A percentile compares a stretch with the other conserved stretches of the same genome.
Conservation (phyloP, 2,329 filamentous ascomycete species). For the Trichoderma lentiforme region DNA sequence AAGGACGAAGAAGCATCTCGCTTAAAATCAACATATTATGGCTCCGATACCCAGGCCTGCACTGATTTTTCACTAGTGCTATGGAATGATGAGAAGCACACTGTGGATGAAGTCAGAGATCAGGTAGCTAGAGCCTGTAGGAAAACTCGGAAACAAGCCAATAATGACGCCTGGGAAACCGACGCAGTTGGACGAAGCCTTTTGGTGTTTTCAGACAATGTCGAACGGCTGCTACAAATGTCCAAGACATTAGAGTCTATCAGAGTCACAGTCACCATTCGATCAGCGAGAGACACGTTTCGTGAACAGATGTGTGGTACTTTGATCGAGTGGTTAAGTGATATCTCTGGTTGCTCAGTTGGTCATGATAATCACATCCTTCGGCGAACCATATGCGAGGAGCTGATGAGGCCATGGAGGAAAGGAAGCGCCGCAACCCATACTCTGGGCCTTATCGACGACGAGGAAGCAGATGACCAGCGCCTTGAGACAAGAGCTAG, state of each 20-base stretch:
- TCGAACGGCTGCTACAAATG: slow-evolving; percentile 70
- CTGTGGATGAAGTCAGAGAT: slow-evolving; percentile 81
- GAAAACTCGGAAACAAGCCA: slow-evolving; percentile 65
- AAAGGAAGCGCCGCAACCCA: slow-evolving; percentile 82
- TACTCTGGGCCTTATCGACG: slow-evolving; percentile 46
- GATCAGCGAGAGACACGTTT: slow-evolving; percentile 91
- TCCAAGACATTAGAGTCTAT: slow-evolving; percentile 90
- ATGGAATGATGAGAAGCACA: slow-evolving; percentile 99
- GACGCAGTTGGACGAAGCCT: slow-evolving; percentile 86
- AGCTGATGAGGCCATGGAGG: slow-evolving; percentile 84
- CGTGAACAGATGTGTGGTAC: slow-evolving; percentile 98
- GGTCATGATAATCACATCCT: slow-evolving; percentile 76
- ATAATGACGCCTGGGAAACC: slow-evolving; percentile 77
- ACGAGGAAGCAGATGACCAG: slow-evolving; percentile 49
- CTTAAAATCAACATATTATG: slow-evolving; percentile 67
- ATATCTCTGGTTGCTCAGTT: slow-evolving; percentile 86
- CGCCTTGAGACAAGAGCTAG: slow-evolving; percentile 37
- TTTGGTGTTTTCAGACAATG: slow-evolving; percentile 69
- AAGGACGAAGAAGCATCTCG: slow-evolving; percentile 79
- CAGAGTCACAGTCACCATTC: slow-evolving; percentile 91
- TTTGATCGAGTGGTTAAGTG: slow-evolving; percentile 91
- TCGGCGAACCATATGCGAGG: slow-evolving; percentile 80
- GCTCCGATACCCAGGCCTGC: slow-evolving; percentile 46
- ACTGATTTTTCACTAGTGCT: slow-evolving; percentile 77
- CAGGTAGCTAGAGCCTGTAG: slow-evolving; percentile 88